Evolutionary conservation across 139 green algal genomes (phyloP).

Genomic region (Coelastrella sp.): DNA sequence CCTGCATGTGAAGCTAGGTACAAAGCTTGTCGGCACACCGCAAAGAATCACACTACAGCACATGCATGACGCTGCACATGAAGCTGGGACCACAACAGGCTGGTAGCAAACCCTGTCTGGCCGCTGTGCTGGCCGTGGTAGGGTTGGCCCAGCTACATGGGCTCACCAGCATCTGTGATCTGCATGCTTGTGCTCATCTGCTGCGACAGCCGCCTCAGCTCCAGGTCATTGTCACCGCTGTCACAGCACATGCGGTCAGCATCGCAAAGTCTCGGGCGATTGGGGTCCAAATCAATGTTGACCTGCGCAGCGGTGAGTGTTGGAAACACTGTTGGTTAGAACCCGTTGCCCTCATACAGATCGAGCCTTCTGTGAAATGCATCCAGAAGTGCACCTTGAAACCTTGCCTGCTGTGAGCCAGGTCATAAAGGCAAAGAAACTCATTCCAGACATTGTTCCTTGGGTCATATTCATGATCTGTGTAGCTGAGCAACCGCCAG

Average conservation of each 20-base stretch:
- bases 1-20: too few species aligned
- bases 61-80: too few species aligned
- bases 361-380: not conserved
- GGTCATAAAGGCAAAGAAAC: too few species aligned
- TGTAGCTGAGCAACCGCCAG: too few species aligned
- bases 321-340: not conserved
- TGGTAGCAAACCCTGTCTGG: not conserved
- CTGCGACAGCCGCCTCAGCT: slow-evolving; percentile 17
- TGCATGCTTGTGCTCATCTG: slow-evolving; percentile 8
- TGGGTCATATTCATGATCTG: too few species aligned
- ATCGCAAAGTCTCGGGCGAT: not conserved
- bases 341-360: not conserved
- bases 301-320: not conserved
- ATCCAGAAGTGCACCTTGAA: too few species aligned
- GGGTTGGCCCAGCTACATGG: not conserved
- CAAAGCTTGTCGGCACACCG: too few species aligned
- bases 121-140: not conserved
- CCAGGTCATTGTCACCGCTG: not conserved
- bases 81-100: not conserved
- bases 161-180: slow-evolving; percentile 10
- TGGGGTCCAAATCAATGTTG: not conserved
- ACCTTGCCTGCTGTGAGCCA: too few species aligned
- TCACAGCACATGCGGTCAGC: not conserved
- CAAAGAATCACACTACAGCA: too few species aligned
- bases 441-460: too few species aligned